Conservation (phyloP, 2,329 filamentous ascomycete species). For the Beauveria caledonica region DNA sequence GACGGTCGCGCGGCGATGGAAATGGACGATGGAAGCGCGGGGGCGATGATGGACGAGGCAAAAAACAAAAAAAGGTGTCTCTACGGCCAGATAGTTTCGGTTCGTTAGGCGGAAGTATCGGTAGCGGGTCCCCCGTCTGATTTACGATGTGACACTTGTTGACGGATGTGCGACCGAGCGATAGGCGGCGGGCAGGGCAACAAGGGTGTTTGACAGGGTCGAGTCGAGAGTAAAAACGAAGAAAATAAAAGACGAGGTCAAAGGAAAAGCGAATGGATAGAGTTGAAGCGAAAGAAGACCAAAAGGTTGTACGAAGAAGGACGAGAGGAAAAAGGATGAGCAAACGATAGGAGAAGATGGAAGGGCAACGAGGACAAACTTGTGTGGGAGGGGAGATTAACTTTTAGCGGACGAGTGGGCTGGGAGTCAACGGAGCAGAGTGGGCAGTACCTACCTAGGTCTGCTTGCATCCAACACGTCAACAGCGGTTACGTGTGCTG, state of each 20-base stretch:
- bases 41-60: conserved; percentile 7
- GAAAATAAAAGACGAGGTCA: background rate
- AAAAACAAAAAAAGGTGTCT: background rate
- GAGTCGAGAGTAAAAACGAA: background rate
- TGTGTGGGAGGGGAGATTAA: background rate
- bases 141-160: conserved; percentile 4
- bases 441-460: too few relatives aligned
- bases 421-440: background rate
- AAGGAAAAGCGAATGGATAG: conserved; percentile 3
- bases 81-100: background rate
- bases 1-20: background rate
- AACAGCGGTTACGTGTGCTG: background rate
- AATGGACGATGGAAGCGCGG: background rate
- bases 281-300: background rate
- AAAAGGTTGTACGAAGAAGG: background rate
- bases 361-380: background rate
- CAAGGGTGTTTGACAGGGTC: background rate
- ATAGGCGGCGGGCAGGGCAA: background rate
- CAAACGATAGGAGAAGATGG: background rate
- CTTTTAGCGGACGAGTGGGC: background rate
- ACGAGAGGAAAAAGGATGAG: background rate
- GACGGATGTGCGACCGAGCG: background rate
- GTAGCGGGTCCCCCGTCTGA: background rate
- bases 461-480: background rate
- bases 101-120: background rate